phyloP scores from a whole-genome alignment of 1,139 yeast genomes.

The Lodderomyces orthopsilosis region DNA sequence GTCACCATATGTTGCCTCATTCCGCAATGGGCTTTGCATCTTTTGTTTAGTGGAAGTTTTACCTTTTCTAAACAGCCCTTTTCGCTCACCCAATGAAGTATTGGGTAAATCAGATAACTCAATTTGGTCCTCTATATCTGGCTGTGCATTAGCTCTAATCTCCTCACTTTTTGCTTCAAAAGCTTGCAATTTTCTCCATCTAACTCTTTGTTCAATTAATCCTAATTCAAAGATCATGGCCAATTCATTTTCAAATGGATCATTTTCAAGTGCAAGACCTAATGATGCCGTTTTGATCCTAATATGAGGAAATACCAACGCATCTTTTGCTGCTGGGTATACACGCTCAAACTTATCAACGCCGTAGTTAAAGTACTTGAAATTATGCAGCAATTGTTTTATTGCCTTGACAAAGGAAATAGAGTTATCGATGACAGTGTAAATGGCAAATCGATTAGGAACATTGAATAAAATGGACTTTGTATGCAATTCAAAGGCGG shows the following conservation, averaged over 20 bases:
- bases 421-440: slow-evolving; percentile 63
- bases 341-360: slow-evolving; percentile 36
- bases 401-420: slow-evolving; percentile 60
- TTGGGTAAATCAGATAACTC: slow-evolving; percentile 13
- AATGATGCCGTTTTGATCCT: slow-evolving; percentile 30
- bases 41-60: not conserved
- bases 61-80: not conserved
- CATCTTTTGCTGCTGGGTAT: slow-evolving; percentile 31
- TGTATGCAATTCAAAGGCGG: slow-evolving; percentile 23
- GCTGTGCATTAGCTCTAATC: slow-evolving; percentile 12
- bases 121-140: slow-evolving; percentile 20
- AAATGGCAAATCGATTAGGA: slow-evolving; percentile 64
- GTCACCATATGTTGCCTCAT: not conserved
- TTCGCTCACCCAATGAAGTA: slow-evolving; percentile 4
- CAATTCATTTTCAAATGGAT: slow-evolving; percentile 44
- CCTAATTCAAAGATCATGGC: slow-evolving; percentile 40
- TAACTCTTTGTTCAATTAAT: slow-evolving; percentile 32
- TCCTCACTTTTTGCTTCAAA: slow-evolving; percentile 30
- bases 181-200: slow-evolving; percentile 27
- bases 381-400: slow-evolving; percentile 53
- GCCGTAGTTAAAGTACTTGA: slow-evolving; percentile 37
- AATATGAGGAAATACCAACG: slow-evolving; percentile 31
- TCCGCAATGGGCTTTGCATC: slow-evolving; percentile 6
- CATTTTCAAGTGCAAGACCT: slow-evolving; percentile 40
- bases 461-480: slow-evolving; percentile 36